These are phyloP conservation scores for Lonicera japonica DNA, from an alignment of 129 eudicot species.

Conservation along the genomic window DNA sequence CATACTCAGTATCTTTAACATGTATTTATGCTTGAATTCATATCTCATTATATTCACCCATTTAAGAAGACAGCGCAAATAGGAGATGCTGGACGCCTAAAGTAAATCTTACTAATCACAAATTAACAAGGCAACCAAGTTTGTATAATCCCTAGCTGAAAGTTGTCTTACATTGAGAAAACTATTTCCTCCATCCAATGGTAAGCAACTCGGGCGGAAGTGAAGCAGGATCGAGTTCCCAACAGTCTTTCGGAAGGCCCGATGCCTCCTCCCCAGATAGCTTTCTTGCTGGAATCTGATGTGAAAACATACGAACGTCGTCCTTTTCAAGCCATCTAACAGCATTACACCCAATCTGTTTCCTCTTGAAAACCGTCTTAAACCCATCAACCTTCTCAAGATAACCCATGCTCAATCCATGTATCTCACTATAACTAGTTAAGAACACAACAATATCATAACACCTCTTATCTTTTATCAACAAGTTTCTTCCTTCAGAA, in stretches of 20 bases:
- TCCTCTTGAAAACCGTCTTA: slow-evolving; percentile 73
- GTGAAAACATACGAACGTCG: slow-evolving; percentile 57
- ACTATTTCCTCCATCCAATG: slow-evolving; percentile 5
- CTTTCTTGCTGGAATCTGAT: slow-evolving; percentile 91
- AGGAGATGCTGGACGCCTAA: background rate
- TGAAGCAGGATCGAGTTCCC: slow-evolving; percentile 98
- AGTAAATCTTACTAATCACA: background rate
- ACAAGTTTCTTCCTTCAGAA: slow-evolving; percentile 20
- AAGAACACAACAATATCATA: slow-evolving; percentile 61
- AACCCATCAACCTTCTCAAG: slow-evolving; percentile 80
- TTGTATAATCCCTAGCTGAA: background rate
- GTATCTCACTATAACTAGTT: slow-evolving; percentile 67
- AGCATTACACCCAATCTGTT: slow-evolving; percentile 62
- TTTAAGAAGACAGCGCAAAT: background rate
- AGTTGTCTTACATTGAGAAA: slow-evolving; percentile 2
- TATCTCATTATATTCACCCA: background rate
- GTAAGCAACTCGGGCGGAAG: slow-evolving; percentile 47
- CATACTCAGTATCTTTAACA: background rate
- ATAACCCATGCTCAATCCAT: slow-evolving; percentile 76
- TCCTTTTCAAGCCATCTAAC: slow-evolving; percentile 57
- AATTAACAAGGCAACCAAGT: slow-evolving; percentile 7
- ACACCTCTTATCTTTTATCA: slow-evolving; percentile 25
- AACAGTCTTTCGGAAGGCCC: slow-evolving; percentile 58
- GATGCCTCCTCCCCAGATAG: slow-evolving; percentile 58
- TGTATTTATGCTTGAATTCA: background rate